phyloP scores from a whole-genome alignment of 345 rosid genomes.

The Eucalyptus leucophloia region DNA sequence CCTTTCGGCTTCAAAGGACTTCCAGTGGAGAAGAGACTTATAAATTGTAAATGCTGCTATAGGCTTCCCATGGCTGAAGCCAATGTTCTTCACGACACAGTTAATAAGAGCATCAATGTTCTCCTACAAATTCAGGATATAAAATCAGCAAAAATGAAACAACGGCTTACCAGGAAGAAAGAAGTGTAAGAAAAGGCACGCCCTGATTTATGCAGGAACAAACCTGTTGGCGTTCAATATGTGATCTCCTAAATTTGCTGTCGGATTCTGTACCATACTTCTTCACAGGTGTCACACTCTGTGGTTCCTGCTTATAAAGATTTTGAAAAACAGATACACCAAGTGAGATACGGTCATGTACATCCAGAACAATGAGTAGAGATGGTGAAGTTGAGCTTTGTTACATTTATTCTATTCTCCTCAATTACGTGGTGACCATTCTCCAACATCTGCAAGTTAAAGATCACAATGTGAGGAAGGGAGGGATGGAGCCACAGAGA shows the following conservation, averaged over 20 bases:
- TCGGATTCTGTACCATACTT: conserved; percentile 50
- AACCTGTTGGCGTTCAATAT: conserved; percentile 80
- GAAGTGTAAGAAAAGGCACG: background rate
- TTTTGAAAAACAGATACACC: background rate
- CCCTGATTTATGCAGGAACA: background rate
- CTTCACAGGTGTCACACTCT: conserved; percentile 51
- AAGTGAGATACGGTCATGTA: background rate
- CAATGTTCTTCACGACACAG: conserved; percentile 61
- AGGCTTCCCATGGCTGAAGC: conserved; percentile 80
- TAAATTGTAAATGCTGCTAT: conserved; percentile 91
- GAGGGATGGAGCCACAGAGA: background rate
- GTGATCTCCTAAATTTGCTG: conserved; percentile 56
- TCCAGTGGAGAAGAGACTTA: conserved; percentile 93
- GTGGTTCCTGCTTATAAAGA: conserved; percentile 48
- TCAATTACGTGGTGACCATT: conserved; percentile 71
- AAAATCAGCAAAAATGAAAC: background rate
- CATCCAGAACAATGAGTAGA: background rate
- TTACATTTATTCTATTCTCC: conserved; percentile 48
- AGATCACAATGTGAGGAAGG: background rate
- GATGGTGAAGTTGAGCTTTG: background rate
- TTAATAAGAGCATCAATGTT: conserved; percentile 69
- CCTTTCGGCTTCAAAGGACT: conserved; percentile 94
- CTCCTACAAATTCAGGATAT: conserved; percentile 41
- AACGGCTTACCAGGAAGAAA: background rate
- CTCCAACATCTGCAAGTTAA: conserved; percentile 52